Base-by-base conservation (phyloP, 2,329 filamentous ascomycete genomes). In the Diaporthe ilicicola region DNA sequence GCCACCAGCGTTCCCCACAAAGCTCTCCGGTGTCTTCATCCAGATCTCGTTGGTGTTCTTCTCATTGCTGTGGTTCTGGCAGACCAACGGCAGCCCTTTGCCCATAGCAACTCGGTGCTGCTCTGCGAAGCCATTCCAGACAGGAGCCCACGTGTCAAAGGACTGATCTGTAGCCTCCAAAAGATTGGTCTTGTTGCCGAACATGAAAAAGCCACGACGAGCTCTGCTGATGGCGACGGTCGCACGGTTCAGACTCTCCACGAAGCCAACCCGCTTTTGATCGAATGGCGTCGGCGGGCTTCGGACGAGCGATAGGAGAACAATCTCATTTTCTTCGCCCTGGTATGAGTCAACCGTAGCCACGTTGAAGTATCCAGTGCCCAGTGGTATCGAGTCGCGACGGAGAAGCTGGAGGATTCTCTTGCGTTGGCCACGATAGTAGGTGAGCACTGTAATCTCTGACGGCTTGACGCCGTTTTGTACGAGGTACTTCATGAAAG, bases 331-430 rank as follows among this genome's bases (percentile, higher is more conserved):
- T 78, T 97, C 94, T 76, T 97, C 94, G 15, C 94, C 94, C 79
- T 97, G 94, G 76, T 95, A 97, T 0, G 92, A 93, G 76, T 97
- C 95, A 0, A 98, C 93, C 0, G 94, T 97, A 42, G 89, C 88
- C 1, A 97, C 91, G 2, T 91, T 91, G 75, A 87, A 77, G 54
- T 73, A 67, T 64, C 48, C 2, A 77, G 79, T 8, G 78, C 76
- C 24, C 77, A 73, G 46, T 48, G 81, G 66, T 66, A 77, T 54
- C 44, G 75, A 51, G 48, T 82, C 77, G 22, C 76, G 74, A 13
- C 81, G 79, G 4, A 91, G 79, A 7, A 82, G 79, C 17, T 82
- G 84, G 0, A 90, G 76, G 2, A 97, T 85, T 2, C 86, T 81
- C 74, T 92, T 92, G 54, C 91, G 87, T 77, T 98, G 95, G 0